Conservation (phyloP, 768 basidiomycete species). For the Suillus plorans region DNA sequence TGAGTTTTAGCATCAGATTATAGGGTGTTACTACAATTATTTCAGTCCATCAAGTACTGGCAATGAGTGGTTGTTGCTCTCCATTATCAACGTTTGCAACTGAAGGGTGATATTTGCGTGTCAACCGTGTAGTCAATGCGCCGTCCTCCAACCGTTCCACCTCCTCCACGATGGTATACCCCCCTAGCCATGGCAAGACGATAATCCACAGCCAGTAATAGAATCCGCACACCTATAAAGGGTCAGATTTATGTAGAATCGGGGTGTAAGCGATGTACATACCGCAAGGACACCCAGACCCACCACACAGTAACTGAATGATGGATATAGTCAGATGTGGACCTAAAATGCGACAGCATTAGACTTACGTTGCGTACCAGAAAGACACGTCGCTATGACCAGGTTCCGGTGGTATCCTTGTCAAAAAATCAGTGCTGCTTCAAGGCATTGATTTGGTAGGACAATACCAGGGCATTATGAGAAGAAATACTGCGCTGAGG, state of each 20-base stretch:
- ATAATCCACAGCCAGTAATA: constrained; percentile 42
- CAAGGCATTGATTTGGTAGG: not conserved
- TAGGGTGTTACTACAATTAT: not conserved
- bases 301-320: constrained; percentile 27
- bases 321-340: not conserved
- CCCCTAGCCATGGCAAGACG: constrained; percentile 41
- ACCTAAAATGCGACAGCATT: not conserved
- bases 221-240: constrained; percentile 18
- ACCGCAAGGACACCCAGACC: constrained; percentile 27
- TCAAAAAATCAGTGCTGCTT: constrained; percentile 3
- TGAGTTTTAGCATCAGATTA: not conserved
- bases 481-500: constrained; percentile 24
- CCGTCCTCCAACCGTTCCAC: constrained; percentile 40
- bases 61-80: not conserved
- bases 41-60: not conserved
- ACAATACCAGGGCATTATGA: constrained; percentile 35
- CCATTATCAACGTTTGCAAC: not conserved
- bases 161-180: constrained; percentile 48
- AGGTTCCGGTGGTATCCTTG: constrained; percentile 25
- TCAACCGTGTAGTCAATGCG: constrained; percentile 33
- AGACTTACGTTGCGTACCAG: constrained; percentile 26
- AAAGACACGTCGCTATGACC: constrained; percentile 32
- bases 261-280: constrained; percentile 1
- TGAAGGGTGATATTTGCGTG: constrained; percentile 16
- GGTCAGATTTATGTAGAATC: not conserved